These are phyloP conservation scores for Globisporangium lucens DNA, from an alignment of 352 stramenopile genomes.

Conservation along the genomic window DNA sequence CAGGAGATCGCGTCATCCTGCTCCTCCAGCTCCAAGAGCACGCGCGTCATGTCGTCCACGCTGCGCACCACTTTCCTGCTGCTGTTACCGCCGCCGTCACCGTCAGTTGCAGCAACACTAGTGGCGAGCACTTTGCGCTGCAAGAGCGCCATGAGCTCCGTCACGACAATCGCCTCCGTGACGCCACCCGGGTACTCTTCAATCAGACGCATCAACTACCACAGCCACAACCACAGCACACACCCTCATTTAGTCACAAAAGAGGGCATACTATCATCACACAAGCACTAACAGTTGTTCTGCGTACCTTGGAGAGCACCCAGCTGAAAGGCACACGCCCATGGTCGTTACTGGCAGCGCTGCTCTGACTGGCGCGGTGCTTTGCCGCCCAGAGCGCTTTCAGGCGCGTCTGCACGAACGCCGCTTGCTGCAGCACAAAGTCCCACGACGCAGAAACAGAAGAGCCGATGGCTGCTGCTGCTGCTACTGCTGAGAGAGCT, in stretches of 20 bases:
- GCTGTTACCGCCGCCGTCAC: not conserved
- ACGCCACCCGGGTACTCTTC: constrained; percentile 69
- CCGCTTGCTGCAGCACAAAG: constrained; percentile 47
- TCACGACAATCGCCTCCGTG: constrained; percentile 58
- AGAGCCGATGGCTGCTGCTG: not conserved
- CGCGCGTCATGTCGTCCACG: constrained; percentile 28
- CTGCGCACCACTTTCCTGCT: constrained; percentile 30
- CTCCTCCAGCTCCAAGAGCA: constrained; percentile 41
- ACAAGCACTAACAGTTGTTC: not conserved
- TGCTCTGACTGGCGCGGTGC: constrained; percentile 11
- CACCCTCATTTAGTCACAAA: no score
- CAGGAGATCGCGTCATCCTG: constrained; percentile 31
- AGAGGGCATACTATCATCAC: not conserved
- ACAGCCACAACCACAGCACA: not conserved
- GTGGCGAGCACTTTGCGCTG: constrained; percentile 25
- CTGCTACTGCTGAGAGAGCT: not conserved
- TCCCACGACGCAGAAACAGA: constrained; percentile 16
- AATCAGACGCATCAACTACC: constrained; percentile 44
- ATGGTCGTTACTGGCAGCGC: not conserved
- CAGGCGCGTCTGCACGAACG: constrained; percentile 37
- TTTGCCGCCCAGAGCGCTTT: constrained; percentile 39
- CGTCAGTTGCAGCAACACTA: not conserved
- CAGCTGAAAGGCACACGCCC: constrained; percentile 46
- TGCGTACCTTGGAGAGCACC: constrained; percentile 46
- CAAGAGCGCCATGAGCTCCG: constrained; percentile 48